Conservation (phyloP, 2,329 filamentous ascomycete genomes). For the Aspergillus hortae region DNA sequence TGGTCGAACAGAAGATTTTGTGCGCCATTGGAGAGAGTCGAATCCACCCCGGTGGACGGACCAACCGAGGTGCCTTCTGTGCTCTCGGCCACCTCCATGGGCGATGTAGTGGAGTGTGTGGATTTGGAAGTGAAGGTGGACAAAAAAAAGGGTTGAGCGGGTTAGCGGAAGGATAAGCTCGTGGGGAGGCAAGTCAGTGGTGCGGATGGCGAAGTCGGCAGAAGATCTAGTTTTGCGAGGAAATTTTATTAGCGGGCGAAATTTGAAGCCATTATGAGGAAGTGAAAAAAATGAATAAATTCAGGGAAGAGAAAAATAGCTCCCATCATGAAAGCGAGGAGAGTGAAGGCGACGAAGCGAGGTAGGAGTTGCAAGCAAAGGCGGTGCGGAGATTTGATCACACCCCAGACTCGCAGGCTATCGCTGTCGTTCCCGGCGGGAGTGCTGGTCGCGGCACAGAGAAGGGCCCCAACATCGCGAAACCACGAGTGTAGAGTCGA, state of each 20-base stretch:
- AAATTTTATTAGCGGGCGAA: not conserved
- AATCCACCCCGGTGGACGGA: constrained; percentile 30
- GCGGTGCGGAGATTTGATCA: constrained; percentile 41
- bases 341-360: constrained; percentile 13
- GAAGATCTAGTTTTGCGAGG: not conserved
- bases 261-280: not conserved
- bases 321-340: not conserved
- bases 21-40: constrained; percentile 35
- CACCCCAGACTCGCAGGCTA: constrained; percentile 26
- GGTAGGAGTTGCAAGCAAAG: constrained; percentile 25
- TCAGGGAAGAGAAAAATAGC: constrained; percentile 3
- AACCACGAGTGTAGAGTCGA: not conserved
- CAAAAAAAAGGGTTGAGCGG: not conserved
- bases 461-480: constrained; percentile 7
- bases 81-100: constrained; percentile 41
- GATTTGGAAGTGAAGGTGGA: constrained; percentile 1
- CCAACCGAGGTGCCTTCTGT: constrained; percentile 33
- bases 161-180: constrained; percentile 3
- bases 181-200: not conserved
- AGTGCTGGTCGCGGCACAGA: constrained; percentile 20
- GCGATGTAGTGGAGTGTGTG: constrained; percentile 2
- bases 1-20: constrained; percentile 39
- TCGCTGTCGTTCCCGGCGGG: constrained; percentile 18
- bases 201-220: not conserved
- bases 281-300: constrained; percentile 2